Base-by-base conservation (phyloP, 169 alveolate genomes). In the Plasmodium ovale region DNA sequence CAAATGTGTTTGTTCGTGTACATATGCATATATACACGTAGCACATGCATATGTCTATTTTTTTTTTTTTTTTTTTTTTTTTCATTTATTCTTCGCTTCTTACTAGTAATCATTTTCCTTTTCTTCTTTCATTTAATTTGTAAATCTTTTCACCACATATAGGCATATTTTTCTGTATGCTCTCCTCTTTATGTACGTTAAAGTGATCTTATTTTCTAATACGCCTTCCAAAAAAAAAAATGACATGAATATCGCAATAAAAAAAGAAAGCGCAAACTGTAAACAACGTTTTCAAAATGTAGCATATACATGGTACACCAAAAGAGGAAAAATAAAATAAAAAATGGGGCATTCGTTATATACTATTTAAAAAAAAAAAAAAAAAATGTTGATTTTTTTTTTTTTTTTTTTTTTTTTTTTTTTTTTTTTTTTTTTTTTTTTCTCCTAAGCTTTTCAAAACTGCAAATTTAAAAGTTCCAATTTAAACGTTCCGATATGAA, bases 71-170 rank as follows among this genome's bases (percentile, higher is more conserved):
- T 70, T 27, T 70, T 27, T 23, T 33, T 59, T 59, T 25, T 56
- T 35, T 58, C 23, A 49, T 47, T 19, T 39, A 44, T 42, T 47
- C 16, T 56, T 14, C 10, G 10, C 39, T 49, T 37, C 67, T 70
- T 70, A 70, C 84, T 70, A 23, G 84, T 44, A 70, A 49, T 70
- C 84, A 70, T 70, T 70, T 70, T 69, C 65, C 65, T 33, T n/a
- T 12, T 29, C 59, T 51, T 70, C 84, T 67, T 54, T 70, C 84
- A 42, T 70, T 70, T 70, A 70, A 49, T 35, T 70, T 70, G 65
- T 47, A 37, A 51, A 47, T 4, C 47, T 6, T 70, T 27, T 70
- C 25, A 37, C 14, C 37, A 56, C 19, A 51, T 70, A 47, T 49
- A 44, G 23, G 60, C 53, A 68, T 33, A 39, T 47, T 47, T 47